These are phyloP conservation scores for Allodekkera sacchari DNA, from an alignment of 805 yeast genomes.

Conservation along the genomic window DNA sequence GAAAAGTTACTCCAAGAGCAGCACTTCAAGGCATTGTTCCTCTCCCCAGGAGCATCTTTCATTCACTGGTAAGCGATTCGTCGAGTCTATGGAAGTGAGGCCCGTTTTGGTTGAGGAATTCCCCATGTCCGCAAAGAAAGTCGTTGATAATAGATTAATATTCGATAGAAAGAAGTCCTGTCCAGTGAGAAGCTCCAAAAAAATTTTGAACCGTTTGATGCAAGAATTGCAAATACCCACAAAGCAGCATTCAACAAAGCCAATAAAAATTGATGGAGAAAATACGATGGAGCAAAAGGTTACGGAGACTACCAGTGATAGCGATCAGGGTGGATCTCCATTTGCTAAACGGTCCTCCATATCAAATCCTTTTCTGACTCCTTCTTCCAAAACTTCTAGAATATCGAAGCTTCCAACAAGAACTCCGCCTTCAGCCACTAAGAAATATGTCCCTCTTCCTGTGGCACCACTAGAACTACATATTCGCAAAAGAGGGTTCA, in stretches of 20 bases:
- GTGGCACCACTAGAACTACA: constrained; percentile 5
- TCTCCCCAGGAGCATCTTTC: too few species aligned
- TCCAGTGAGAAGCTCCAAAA: not conserved
- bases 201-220: constrained; percentile 1
- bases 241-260: constrained; percentile 7
- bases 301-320: not conserved
- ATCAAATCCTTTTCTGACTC: constrained; percentile 25
- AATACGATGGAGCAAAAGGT: not conserved
- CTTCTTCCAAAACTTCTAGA: constrained; percentile 12
- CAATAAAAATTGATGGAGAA: constrained; percentile 5
- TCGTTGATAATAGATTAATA: not conserved
- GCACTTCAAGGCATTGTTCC: too few species aligned
- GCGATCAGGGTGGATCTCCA: not conserved
- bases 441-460: constrained; percentile 19
- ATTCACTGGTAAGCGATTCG: constrained; percentile 2
- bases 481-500: constrained; percentile 1
- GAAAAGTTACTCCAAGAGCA: too few species aligned
- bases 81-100: constrained; percentile 1
- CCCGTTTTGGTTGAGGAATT: constrained; percentile 3
- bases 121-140: constrained; percentile 1
- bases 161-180: not conserved
- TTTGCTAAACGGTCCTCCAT: constrained; percentile 8
- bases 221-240: constrained; percentile 1
- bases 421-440: constrained; percentile 7
- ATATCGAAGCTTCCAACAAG: constrained; percentile 7